Conservation (phyloP, 352 stramenopile genomes). For the Phytophthora pluvialis region DNA sequence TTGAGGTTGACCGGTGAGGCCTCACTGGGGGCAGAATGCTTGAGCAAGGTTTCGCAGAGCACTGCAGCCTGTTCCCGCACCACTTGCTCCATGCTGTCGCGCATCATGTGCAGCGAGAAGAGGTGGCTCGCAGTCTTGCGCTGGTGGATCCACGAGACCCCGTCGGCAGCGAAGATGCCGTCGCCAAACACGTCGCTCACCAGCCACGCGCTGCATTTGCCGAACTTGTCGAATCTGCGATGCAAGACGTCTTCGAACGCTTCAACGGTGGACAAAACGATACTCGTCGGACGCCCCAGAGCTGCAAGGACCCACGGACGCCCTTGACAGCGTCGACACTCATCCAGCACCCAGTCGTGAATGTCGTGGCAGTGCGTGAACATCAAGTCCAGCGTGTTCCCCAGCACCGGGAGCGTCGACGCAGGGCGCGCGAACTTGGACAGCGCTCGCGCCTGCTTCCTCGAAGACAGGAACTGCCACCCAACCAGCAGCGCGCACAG, state of each 20-base stretch:
- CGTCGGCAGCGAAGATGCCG: slow-evolving; percentile 74
- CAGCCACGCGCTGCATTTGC: slow-evolving; percentile 59
- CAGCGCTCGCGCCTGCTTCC: slow-evolving; percentile 35
- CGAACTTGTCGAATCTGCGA: slow-evolving; percentile 77
- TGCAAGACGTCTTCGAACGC: slow-evolving; percentile 65
- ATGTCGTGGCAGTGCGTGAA: slow-evolving; percentile 48
- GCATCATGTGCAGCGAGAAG: slow-evolving; percentile 74
- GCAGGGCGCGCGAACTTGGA: slow-evolving; percentile 34
- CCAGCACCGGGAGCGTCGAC: slow-evolving; percentile 51
- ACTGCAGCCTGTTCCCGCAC: slow-evolving; percentile 44
- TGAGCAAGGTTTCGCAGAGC: slow-evolving; percentile 39
- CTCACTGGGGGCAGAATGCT: slow-evolving; percentile 15
- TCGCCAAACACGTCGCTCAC: slow-evolving; percentile 66
- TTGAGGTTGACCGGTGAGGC: slow-evolving; percentile 38
- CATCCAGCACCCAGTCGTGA: slow-evolving; percentile 64
- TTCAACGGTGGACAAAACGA: slow-evolving; percentile 49
- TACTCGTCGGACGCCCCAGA: slow-evolving; percentile 42
- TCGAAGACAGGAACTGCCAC: slow-evolving; percentile 34
- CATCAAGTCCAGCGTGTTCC: slow-evolving; percentile 63
- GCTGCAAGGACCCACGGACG: slow-evolving; percentile 51
- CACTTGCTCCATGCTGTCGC: slow-evolving; percentile 52
- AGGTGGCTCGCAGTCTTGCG: slow-evolving; percentile 88
- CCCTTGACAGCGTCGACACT: slow-evolving; percentile 49
- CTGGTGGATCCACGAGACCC: slow-evolving; percentile 69
- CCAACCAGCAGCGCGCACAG: slow-evolving; percentile 32